Percentiles rank a stretch among this genome's conserved stretches.
Conservation (phyloP, 441 rosid species). For the Kokia cookei region DNA sequence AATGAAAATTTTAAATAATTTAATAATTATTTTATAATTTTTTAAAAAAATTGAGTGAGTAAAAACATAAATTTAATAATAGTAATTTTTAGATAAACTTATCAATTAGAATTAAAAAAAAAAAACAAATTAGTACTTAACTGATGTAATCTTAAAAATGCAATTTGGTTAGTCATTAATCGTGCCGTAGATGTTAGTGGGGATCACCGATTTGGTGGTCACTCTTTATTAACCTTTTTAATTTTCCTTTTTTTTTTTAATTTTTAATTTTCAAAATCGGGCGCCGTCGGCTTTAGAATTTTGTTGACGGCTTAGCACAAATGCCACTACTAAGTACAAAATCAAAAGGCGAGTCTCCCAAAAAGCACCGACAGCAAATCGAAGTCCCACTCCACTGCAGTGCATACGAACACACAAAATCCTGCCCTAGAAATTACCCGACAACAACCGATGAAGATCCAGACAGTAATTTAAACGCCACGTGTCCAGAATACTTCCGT, state of each 20-base stretch:
- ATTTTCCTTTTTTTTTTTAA: not conserved
- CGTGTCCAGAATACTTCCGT: conserved; percentile 72
- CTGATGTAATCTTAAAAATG: no score
- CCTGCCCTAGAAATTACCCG: conserved; percentile 40
- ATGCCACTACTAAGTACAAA: not conserved
- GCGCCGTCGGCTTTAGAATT: conserved; percentile 10
- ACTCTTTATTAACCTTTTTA: not conserved
- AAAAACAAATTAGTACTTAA: no score
- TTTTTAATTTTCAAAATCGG: not conserved
- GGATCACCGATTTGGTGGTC: not conserved
- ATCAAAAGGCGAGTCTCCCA: not conserved
- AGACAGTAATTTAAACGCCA: conserved; percentile 7
- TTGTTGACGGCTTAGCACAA: conserved; percentile 3
- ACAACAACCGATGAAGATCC: not conserved
- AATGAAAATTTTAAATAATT: no score
- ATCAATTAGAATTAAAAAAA: no score
- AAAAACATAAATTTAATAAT: no score
- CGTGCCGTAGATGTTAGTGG: no score
- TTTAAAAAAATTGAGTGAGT: no score
- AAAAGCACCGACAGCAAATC: conserved; percentile 8
- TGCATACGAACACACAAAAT: conserved; percentile 17
- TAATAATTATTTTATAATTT: no score
- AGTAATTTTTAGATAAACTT: no score
- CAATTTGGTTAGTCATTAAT: no score
- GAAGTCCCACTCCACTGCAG: conserved; percentile 42